Percentiles rank a stretch among this genome's conserved stretches.
These are phyloP conservation scores for Umbelopsis isabellina DNA, from an alignment of 192 early-diverging fungal genomes.

Conservation along the genomic window DNA sequence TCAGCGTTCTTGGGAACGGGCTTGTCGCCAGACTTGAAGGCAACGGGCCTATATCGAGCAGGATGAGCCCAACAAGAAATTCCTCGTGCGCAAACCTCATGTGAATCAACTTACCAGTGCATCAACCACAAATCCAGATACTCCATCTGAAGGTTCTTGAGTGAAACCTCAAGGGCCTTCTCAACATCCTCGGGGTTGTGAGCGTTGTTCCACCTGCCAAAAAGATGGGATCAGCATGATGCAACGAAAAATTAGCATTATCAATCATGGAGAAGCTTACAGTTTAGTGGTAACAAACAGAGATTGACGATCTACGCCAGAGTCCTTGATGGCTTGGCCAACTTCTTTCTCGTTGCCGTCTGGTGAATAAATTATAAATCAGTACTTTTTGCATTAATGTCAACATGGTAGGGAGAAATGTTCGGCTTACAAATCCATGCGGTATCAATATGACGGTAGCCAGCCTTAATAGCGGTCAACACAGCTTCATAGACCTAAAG, in stretches of 20 bases:
- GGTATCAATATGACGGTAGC: constrained; percentile 47
- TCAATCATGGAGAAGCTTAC: neutral
- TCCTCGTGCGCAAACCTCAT: neutral
- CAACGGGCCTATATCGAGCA: constrained; percentile 28
- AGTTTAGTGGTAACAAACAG: constrained; percentile 79
- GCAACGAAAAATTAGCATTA: neutral
- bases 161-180: constrained; percentile 63
- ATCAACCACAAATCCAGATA: constrained; percentile 83
- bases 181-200: constrained; percentile 63
- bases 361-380: constrained; percentile 28
- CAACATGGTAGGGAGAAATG: neutral
- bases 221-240: neutral
- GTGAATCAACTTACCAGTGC: constrained; percentile 28
- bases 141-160: constrained; percentile 70
- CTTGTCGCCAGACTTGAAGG: constrained; percentile 26
- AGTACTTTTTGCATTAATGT: neutral
- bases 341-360: constrained; percentile 82
- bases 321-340: constrained; percentile 69
- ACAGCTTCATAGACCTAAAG: constrained; percentile 56
- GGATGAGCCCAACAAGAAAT: neutral
- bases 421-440: constrained; percentile 35
- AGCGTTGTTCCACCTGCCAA: constrained; percentile 48
- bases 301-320: constrained; percentile 64
- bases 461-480: constrained; percentile 63
- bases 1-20: constrained; percentile 32